Evolutionary conservation across 2,329 filamentous ascomycete species (phyloP).

Genomic region (Akanthomyces lecanii): DNA sequence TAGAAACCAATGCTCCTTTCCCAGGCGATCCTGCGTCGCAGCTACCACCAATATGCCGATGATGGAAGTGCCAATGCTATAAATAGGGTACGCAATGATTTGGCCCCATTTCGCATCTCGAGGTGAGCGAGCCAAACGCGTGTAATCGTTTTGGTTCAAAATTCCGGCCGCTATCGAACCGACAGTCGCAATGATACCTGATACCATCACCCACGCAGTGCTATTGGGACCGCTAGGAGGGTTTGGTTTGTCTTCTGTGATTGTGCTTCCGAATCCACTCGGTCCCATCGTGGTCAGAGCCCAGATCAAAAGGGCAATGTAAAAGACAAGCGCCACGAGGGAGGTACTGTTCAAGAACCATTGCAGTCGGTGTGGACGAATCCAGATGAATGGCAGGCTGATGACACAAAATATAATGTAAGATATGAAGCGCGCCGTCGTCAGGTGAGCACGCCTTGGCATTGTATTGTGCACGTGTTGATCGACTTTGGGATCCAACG

Average conservation of each 20-base stretch:
- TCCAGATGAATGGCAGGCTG: slow-evolving; percentile 41
- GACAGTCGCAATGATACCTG: slow-evolving; percentile 34
- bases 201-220: slow-evolving; percentile 35
- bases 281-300: slow-evolving; percentile 40
- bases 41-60: slow-evolving; percentile 39
- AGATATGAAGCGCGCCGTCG: slow-evolving; percentile 39
- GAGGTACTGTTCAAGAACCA: slow-evolving; percentile 39
- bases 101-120: slow-evolving; percentile 34
- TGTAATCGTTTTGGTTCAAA: slow-evolving; percentile 37
- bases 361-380: slow-evolving; percentile 40
- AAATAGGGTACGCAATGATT: slow-evolving; percentile 32
- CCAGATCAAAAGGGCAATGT: slow-evolving; percentile 41
- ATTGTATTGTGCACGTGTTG: slow-evolving; percentile 39
- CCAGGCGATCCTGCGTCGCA: slow-evolving; percentile 35
- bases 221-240: slow-evolving; percentile 29
- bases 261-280: slow-evolving; percentile 34
- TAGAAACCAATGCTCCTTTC: slow-evolving; percentile 36
- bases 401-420: slow-evolving; percentile 43
- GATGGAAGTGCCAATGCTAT: slow-evolving; percentile 32
- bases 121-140: slow-evolving; percentile 31
- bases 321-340: slow-evolving; percentile 37
- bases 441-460: slow-evolving; percentile 38
- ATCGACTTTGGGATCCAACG: slow-evolving; percentile 41
- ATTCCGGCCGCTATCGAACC: slow-evolving; percentile 37
- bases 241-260: slow-evolving; percentile 24